These are phyloP conservation scores for sunflower (Helianthus annuus) DNA, from an alignment of 129 eudicot genomes.

Conservation along the genomic window HanXRQr2.0-SUNRISE NC_035446.2:71546431-71546930, in stretches of 20 bases:
- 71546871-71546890: slow-evolving; percentile 6
- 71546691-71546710: not conserved
- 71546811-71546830: not conserved
- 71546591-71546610: no score
- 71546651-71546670: no score
- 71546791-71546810: not conserved
- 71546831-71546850: not conserved
- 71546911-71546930: not conserved
- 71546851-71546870: not conserved
- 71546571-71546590: no score
- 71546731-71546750: not conserved
- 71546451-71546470: no score
- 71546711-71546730: not conserved
- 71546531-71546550: no score
- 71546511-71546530: no score
- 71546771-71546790: not conserved
- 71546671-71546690: not conserved
- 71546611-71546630: no score
- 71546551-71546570: no score
- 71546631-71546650: no score
- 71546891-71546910: not conserved
- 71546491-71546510: no score
- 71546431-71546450: no score
- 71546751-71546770: not conserved
- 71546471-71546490: no score